These are phyloP conservation scores for grape (Vitis vinifera) DNA, from an alignment of 164 flowering plant genomes.

Conservation along the genomic window DNA sequence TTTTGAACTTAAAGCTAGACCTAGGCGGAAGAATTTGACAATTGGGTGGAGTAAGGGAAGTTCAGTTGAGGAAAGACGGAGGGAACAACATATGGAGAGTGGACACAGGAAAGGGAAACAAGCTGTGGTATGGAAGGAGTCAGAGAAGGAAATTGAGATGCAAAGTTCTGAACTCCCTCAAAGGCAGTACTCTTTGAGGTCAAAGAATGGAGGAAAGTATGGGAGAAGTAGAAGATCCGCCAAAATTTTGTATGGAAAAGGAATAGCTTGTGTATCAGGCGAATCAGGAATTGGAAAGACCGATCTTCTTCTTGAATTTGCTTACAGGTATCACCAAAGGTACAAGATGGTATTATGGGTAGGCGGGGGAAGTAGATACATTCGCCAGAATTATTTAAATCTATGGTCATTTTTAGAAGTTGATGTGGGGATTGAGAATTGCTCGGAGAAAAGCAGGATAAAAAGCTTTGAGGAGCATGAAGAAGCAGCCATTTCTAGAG, in stretches of 20 bases:
- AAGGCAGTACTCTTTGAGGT: slow-evolving; percentile 28
- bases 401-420: slow-evolving; percentile 74
- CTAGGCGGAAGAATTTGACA: slow-evolving; percentile 57
- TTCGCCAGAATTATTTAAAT: slow-evolving; percentile 85
- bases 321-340: slow-evolving; percentile 75
- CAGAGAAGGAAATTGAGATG: slow-evolving; percentile 95
- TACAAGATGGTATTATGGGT: slow-evolving; percentile 96
- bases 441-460: slow-evolving; percentile 52
- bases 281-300: slow-evolving; percentile 95
- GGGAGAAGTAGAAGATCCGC: slow-evolving; percentile 53
- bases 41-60: slow-evolving; percentile 51
- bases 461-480: slow-evolving; percentile 90
- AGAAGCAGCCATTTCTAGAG: slow-evolving; percentile 68
- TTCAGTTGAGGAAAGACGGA: slow-evolving; percentile 37
- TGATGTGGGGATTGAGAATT: slow-evolving; percentile 74
- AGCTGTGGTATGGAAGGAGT: slow-evolving; percentile 86
- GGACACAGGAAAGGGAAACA: slow-evolving; percentile 71
- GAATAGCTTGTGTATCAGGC: slow-evolving; percentile 90
- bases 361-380: slow-evolving; percentile 83
- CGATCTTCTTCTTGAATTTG: slow-evolving; percentile 87
- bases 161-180: slow-evolving; percentile 46
- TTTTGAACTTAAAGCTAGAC: slow-evolving; percentile 77
- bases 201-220: slow-evolving; percentile 42
- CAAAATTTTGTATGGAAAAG: slow-evolving; percentile 78
- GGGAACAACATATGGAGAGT: slow-evolving; percentile 29